Base-by-base conservation (phyloP, 176 grass and related monocot genomes). In the Triticum monococcum region DNA sequence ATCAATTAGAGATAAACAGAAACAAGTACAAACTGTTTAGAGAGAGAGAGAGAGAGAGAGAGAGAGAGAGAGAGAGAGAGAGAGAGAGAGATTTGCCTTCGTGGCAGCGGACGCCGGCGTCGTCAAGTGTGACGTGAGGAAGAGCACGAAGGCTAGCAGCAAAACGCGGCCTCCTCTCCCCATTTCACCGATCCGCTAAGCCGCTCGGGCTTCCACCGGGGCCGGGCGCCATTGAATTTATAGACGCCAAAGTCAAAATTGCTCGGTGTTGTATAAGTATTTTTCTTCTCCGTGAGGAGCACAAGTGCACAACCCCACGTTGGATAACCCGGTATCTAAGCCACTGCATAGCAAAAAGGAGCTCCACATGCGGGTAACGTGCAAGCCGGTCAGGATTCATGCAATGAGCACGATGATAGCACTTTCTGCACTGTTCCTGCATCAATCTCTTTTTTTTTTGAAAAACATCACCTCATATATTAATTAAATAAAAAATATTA, bases 201-300 rank as follows among this genome's bases (percentile, higher is more conserved):
- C 45, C 0, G 46, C n/a, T 60, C 33, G 54, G 8, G 57, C 52
- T 17, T 20, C 54, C 54, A 7, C 54, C 54, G 54, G 18, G 18
- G 18, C 54, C 16, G 37, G 64, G 52, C 28, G 52, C 60, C 22
- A 31, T 7, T 33, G 24, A 33, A 63, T 81, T 86, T 86, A 82
- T 90, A 90, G 30, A 33, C 71, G 50, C 12, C 64, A 38, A 82
- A 64, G 79, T 82, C 88, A 86, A 82, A 72, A 70, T 24, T 26
- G 10, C 72, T 13, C 18, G 1, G 28, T 18, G 50, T n/a, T 65
- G 20, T 57, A n/a, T 28, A 72, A 57, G 18, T 71, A 32, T 30
- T 26, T 83, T 36, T 79, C 24, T 1, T 83, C 20, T 20, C 12
- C 10, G 48, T 45, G 35, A 45, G 78, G 77, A 85, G 77, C 83